Evolutionary conservation across 345 rosid species (phyloP).

Genomic region (Citrus australasica): DNA sequence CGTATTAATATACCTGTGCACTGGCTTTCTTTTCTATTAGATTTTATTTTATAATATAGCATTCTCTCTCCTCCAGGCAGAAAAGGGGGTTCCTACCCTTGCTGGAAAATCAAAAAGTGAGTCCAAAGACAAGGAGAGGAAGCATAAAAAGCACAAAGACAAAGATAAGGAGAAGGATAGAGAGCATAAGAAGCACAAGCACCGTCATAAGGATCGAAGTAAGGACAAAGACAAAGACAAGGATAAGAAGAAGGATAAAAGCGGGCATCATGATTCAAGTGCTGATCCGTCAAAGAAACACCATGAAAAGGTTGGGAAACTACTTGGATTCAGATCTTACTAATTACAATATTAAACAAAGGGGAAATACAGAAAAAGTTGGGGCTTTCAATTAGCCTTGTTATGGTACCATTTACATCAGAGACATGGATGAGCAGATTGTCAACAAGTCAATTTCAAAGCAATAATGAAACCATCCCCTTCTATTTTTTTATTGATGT

Average conservation of each 20-base stretch:
- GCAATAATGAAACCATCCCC: background rate
- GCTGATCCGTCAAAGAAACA: constrained; percentile 78
- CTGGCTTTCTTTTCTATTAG: background rate
- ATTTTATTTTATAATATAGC: background rate
- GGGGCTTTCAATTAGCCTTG: background rate
- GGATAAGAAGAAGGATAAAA: constrained; percentile 78
- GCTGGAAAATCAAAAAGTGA: constrained; percentile 68
- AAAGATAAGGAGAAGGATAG: constrained; percentile 82
- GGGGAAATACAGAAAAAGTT: background rate
- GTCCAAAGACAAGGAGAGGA: constrained; percentile 81
- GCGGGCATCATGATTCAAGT: constrained; percentile 75
- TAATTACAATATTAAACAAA: background rate
- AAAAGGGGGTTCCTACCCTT: constrained; percentile 74
- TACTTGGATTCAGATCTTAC: constrained; percentile 5
- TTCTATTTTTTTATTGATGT: background rate
- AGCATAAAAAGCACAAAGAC: constrained; percentile 87
- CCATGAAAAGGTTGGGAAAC: constrained; percentile 73
- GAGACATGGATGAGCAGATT: background rate
- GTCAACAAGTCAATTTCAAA: background rate
- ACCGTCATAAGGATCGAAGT: constrained; percentile 76
- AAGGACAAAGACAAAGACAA: constrained; percentile 61
- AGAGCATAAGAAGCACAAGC: constrained; percentile 92
- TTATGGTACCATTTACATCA: background rate
- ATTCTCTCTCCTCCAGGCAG: constrained; percentile 41
- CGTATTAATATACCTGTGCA: background rate